Conservation (phyloP, 192 early-diverging fungal genomes). For the Umbelopsis sp. region DNA sequence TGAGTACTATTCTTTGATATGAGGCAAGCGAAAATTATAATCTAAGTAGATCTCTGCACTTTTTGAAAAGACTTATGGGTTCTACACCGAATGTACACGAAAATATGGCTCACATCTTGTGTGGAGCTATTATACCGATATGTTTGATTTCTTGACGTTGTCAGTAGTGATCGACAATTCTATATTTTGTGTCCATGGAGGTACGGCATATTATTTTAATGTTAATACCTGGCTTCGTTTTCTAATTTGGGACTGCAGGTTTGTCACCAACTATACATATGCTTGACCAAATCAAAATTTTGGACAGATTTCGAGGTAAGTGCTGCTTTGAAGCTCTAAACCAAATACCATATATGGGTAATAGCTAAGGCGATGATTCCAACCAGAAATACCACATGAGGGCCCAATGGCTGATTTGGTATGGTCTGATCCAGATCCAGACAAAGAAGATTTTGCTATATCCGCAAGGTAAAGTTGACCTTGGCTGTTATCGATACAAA, state of each 20-base stretch:
- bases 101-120: conserved; percentile 85
- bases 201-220: conserved; percentile 36
- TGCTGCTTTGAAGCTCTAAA: background rate
- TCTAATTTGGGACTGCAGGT: background rate
- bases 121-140: conserved; percentile 92
- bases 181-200: conserved; percentile 96
- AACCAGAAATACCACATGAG: conserved; percentile 88
- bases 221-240: background rate
- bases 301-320: conserved; percentile 82
- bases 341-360: background rate
- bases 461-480: conserved; percentile 61
- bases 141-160: conserved; percentile 92
- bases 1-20: conserved; percentile 27
- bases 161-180: conserved; percentile 86
- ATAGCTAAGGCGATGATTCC: background rate
- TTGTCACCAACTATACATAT: conserved; percentile 81
- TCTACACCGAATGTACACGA: conserved; percentile 88
- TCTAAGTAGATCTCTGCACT: background rate
- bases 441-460: conserved; percentile 76
- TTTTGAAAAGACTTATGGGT: conserved; percentile 80
- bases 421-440: conserved; percentile 85
- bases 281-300: conserved; percentile 84
- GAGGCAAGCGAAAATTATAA: background rate
- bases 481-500: background rate
- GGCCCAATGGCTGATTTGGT: conserved; percentile 95